Evolutionary conservation across 306 rosid species (phyloP).

Genomic region (Biancaea sappan): DNA sequence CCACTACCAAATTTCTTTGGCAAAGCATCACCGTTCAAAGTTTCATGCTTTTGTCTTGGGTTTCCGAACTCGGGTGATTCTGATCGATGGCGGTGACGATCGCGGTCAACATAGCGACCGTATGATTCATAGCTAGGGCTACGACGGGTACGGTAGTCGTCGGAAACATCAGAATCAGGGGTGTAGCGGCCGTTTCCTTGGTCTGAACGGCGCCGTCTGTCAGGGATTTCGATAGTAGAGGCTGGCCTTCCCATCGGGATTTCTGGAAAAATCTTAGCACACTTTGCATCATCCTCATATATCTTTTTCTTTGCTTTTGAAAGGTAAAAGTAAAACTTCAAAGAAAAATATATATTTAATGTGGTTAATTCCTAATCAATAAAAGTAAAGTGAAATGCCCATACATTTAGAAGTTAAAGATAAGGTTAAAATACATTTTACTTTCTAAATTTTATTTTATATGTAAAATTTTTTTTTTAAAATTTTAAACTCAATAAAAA

Average conservation of each 20-base stretch:
- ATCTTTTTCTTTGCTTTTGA: too few relatives aligned
- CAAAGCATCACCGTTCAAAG: conserved; percentile 33
- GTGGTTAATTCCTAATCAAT: too few relatives aligned
- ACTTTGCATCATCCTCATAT: too few relatives aligned
- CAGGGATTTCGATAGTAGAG: conserved; percentile 50
- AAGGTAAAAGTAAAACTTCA: too few relatives aligned
- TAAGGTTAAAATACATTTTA: too few relatives aligned
- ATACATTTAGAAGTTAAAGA: too few relatives aligned
- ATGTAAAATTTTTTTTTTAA: too few relatives aligned
- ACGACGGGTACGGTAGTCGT: conserved; percentile 49
- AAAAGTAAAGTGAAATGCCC: too few relatives aligned
- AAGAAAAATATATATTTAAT: too few relatives aligned
- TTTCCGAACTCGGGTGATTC: conserved; percentile 47
- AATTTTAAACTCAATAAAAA: too few relatives aligned
- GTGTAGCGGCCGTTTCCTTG: conserved; percentile 42
- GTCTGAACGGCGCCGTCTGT: conserved; percentile 40
- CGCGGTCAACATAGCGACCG: conserved; percentile 36
- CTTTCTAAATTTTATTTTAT: too few relatives aligned
- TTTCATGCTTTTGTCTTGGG: conserved; percentile 50
- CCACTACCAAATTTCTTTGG: conserved; percentile 75
- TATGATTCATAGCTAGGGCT: conserved; percentile 80
- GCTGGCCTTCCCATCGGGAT: conserved; percentile 57
- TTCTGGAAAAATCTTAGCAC: too few relatives aligned
- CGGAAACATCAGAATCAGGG: conserved; percentile 49
- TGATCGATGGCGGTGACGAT: conserved; percentile 39